Evolutionary conservation across 495 filamentous ascomycete species (phyloP).

Genomic region (Xylaria intraflava): DNA sequence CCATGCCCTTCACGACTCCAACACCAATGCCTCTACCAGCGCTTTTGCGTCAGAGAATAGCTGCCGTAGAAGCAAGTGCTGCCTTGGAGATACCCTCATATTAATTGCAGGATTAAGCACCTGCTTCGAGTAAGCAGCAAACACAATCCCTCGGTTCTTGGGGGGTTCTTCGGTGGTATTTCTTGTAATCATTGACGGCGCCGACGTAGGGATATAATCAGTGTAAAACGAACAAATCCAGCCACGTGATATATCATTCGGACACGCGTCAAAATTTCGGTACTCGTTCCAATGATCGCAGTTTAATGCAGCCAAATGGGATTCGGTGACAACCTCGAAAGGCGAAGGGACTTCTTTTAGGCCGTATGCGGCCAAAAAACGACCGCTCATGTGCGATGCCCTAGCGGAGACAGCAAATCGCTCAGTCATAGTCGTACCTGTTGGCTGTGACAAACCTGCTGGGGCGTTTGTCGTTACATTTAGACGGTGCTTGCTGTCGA

Average conservation of each 20-base stretch:
- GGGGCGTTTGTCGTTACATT: not conserved
- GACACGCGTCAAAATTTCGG: constrained; percentile 18
- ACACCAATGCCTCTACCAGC: constrained; percentile 29
- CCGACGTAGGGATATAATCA: constrained; percentile 11
- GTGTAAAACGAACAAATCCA: constrained; percentile 35
- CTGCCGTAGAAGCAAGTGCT: constrained; percentile 13
- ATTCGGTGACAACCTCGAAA: constrained; percentile 31
- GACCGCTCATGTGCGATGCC: constrained; percentile 21
- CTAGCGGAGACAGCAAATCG: not conserved
- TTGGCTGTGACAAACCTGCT: not conserved
- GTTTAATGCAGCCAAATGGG: constrained; percentile 29
- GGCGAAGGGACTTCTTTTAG: constrained; percentile 26
- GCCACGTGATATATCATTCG: constrained; percentile 27
- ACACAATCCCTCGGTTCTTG: constrained; percentile 33
- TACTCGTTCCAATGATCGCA: constrained; percentile 34
- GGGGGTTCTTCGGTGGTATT: not conserved
- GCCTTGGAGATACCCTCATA: constrained; percentile 7
- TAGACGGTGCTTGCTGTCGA: not conserved
- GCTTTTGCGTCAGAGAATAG: constrained; percentile 29
- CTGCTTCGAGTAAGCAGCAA: constrained; percentile 32
- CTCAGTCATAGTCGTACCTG: not conserved
- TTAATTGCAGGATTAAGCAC: not conserved
- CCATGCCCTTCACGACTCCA: too few relatives aligned
- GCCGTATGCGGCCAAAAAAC: constrained; percentile 35
- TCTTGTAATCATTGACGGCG: not conserved